Conservation (phyloP, 768 basidiomycete genomes). For the Fibroporia radiculosa region DNA sequence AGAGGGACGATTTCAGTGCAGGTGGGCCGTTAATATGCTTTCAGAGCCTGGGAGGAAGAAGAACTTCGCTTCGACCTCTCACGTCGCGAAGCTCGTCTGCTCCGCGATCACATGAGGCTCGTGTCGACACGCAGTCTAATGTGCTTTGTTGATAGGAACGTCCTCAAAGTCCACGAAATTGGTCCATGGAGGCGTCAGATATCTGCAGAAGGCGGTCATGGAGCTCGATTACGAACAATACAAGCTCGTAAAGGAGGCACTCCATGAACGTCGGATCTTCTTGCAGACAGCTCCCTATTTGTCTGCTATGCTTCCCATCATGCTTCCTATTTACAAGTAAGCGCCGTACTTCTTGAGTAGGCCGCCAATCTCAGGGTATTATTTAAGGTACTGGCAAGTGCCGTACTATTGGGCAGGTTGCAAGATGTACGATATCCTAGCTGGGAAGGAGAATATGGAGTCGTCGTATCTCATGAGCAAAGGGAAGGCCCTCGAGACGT, state of each 20-base stretch:
- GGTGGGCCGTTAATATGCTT: conserved; percentile 38
- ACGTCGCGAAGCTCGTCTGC: background rate
- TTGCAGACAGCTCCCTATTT: conserved; percentile 94
- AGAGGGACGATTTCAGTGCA: conserved; percentile 85
- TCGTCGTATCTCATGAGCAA: conserved; percentile 91
- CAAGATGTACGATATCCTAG: conserved; percentile 93
- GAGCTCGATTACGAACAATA: conserved; percentile 96
- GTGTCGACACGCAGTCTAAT: background rate
- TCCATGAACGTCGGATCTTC: conserved; percentile 90
- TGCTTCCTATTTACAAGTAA: conserved; percentile 93
- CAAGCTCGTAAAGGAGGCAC: conserved; percentile 92
- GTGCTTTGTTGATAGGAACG: conserved; percentile 47
- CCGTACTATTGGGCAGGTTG: conserved; percentile 95
- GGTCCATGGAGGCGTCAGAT: conserved; percentile 96
- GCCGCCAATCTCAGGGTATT: conserved; percentile 4
- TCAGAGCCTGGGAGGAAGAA: background rate
- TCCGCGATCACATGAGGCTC: background rate
- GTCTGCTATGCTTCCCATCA: conserved; percentile 89
- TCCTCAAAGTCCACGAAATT: conserved; percentile 98
- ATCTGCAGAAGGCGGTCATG: conserved; percentile 93
- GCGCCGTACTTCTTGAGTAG: background rate
- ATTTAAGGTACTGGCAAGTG: conserved; percentile 81
- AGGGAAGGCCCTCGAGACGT: conserved; percentile 87
- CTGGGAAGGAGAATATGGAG: conserved; percentile 97
- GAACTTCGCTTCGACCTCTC: background rate